These are phyloP conservation scores for Phialocephala sp. DNA, from an alignment of 2,329 filamentous ascomycete species.

Conservation along the genomic window DNA sequence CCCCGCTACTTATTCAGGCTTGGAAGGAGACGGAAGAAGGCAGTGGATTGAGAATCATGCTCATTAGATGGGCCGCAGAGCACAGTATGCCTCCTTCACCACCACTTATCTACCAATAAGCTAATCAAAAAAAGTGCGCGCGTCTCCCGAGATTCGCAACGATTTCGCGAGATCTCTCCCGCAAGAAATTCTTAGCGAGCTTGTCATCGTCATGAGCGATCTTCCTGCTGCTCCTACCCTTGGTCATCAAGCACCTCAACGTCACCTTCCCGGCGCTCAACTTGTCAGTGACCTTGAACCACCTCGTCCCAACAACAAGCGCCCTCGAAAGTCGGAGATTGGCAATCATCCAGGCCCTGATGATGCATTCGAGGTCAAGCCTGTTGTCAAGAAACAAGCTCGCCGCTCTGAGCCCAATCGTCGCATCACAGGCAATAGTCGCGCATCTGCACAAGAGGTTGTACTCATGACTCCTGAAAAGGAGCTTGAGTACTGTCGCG, in stretches of 20 bases:
- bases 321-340: conserved; percentile 34
- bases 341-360: conserved; percentile 20
- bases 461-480: conserved; percentile 41
- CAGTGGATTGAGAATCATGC: conserved; percentile 62
- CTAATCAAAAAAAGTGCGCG: conserved; percentile 28
- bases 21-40: conserved; percentile 67
- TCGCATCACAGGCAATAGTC: conserved; percentile 24
- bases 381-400: conserved; percentile 32
- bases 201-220: conserved; percentile 66
- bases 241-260: conserved; percentile 14
- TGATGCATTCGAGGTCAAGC: conserved; percentile 35
- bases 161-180: conserved; percentile 66
- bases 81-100: conserved; percentile 49
- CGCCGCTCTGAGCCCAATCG: conserved; percentile 34
- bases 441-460: conserved; percentile 13
- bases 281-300: conserved; percentile 44
- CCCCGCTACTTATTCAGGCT: conserved; percentile 63
- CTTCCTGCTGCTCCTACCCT: conserved; percentile 44
- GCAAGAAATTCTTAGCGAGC: conserved; percentile 65
- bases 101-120: not conserved
- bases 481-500: conserved; percentile 63
- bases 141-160: conserved; percentile 55
- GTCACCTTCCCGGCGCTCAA: conserved; percentile 13
- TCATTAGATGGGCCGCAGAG: conserved; percentile 67
- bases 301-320: conserved; percentile 32